Evolutionary conservation across 352 stramenopile species (phyloP), one percentile per base, ranked within the genome.

Genomic region (Globisporangium spiculum): DNA sequence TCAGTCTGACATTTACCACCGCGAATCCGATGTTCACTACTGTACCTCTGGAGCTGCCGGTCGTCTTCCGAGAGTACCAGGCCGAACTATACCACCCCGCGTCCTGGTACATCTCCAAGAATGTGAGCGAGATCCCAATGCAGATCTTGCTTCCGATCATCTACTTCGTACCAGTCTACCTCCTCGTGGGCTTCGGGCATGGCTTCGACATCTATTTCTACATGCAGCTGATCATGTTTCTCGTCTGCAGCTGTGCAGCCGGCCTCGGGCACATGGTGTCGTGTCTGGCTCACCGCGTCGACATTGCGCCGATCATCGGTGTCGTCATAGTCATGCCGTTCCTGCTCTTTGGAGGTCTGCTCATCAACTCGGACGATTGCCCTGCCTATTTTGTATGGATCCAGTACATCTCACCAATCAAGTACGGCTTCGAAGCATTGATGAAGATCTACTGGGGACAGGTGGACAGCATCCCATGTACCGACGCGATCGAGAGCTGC

Each of bases 71-170:
- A 4, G 79, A 87, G 48, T 83, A 89, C 71, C 59, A 58, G 14
- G 68, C 63, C 0, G 71, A 71, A 4, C 52, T 84, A 3, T 87
- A 84, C 48, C 38, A 75, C 34, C 52, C 84, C 4, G 63, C 72
- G 0, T 66, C 74, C 0, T 88, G 80, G 80, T 88, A 83, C n/a
- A 3, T 84, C 0, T 64, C 78, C 26, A 88, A 88, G 60, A 85
- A 85, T 57, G 4, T 82, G 30, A 86, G 76, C 36, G 80, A 88
- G 63, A n/a, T 86, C 0, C 72, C 69, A 2, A 74, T 78, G 69
- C 80, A 86, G 57, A 41, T 89, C 3, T 14, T 89, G 3, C 60
- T 84, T 4, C 76, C 80, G 9, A 77, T 84, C 12, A 34, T 86
- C 1, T 71, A 70, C 16, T 79, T 89, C 41, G 67, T 75, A 0